A percentile compares a stretch with the other conserved stretches of the same genome.
phyloP scores from a whole-genome alignment of 2,329 filamentous ascomycete species.

The Podosphaera xanthii region DNA sequence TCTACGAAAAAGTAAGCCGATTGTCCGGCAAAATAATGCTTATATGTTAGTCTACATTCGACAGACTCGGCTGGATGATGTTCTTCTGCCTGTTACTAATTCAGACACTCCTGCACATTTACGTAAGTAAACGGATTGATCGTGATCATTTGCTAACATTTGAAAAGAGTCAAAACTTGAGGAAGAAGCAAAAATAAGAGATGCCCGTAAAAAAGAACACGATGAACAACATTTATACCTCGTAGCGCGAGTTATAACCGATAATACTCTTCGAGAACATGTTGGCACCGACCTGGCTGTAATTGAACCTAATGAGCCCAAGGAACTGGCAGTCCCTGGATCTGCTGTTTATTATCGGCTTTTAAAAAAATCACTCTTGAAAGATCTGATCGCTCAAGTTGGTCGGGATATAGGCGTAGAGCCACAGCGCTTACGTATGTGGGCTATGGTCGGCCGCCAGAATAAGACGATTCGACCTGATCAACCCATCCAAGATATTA shows the following conservation, averaged over 20 bases:
- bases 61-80: conserved; percentile 60
- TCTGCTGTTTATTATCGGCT: conserved; percentile 52
- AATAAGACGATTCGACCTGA: conserved; percentile 92
- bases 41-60: conserved; percentile 99
- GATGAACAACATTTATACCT: conserved; percentile 92
- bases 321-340: conserved; percentile 29
- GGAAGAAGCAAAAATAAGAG: conserved; percentile 56
- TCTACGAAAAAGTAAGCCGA: conserved; percentile 18
- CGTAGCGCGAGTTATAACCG: conserved; percentile 57
- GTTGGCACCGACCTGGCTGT: conserved; percentile 64
- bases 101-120: conserved; percentile 66
- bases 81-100: conserved; percentile 53
- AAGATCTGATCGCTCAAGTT: conserved; percentile 49
- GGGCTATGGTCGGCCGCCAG: conserved; percentile 96
- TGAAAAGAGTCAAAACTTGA: conserved; percentile 44
- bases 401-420: conserved; percentile 48
- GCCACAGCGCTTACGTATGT: conserved; percentile 52
- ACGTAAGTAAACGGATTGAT: conserved; percentile 24
- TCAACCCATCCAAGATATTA: conserved; percentile 54
- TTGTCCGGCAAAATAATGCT: conserved; percentile 55
- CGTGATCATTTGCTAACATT: conserved; percentile 9
- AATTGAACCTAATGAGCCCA: conserved; percentile 30
- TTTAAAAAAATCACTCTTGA: conserved; percentile 50
- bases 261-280: conserved; percentile 59
- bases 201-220: conserved; percentile 63